Evolutionary conservation across 192 early-diverging fungal genomes (phyloP).

Genomic region (Coemansia sp.): DNA sequence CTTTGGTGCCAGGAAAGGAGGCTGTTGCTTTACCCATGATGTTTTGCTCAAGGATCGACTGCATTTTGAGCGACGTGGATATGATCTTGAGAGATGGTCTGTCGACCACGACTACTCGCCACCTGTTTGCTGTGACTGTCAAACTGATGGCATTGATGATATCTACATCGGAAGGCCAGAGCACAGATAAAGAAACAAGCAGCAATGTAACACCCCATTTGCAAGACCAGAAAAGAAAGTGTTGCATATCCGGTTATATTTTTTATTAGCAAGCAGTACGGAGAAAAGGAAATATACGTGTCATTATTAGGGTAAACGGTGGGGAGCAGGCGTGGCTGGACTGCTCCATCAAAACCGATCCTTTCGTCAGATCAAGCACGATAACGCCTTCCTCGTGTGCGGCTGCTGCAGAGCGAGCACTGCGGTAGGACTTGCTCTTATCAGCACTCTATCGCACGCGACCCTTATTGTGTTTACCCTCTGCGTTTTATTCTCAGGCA

Average conservation of each 20-base stretch:
- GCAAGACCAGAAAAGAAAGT: background rate
- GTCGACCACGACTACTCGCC: slow-evolving; percentile 51
- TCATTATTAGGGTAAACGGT: background rate
- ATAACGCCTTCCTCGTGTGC: background rate
- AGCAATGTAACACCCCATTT: too few relatives aligned
- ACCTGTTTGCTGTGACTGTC: slow-evolving; percentile 25
- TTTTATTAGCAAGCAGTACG: background rate
- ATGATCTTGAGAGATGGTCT: slow-evolving; percentile 44
- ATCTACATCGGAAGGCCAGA: too few relatives aligned
- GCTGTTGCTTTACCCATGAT: slow-evolving; percentile 48
- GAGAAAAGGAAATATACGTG: background rate
- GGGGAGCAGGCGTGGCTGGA: too few relatives aligned
- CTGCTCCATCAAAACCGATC: too few relatives aligned
- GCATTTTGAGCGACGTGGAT: slow-evolving; percentile 48
- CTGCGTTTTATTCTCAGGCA: too few relatives aligned
- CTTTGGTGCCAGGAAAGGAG: too few relatives aligned
- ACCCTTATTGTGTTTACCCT: too few relatives aligned
- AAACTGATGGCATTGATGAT: slow-evolving; percentile 41
- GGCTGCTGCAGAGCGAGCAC: background rate
- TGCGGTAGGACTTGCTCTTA: too few relatives aligned
- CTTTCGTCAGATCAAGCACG: slow-evolving; percentile 1
- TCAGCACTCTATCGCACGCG: background rate
- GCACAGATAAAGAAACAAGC: too few relatives aligned
- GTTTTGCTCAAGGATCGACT: slow-evolving; percentile 42
- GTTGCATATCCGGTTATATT: background rate